Base-by-base conservation (phyloP, 805 yeast species). In the Candida nemodendra region DNA sequence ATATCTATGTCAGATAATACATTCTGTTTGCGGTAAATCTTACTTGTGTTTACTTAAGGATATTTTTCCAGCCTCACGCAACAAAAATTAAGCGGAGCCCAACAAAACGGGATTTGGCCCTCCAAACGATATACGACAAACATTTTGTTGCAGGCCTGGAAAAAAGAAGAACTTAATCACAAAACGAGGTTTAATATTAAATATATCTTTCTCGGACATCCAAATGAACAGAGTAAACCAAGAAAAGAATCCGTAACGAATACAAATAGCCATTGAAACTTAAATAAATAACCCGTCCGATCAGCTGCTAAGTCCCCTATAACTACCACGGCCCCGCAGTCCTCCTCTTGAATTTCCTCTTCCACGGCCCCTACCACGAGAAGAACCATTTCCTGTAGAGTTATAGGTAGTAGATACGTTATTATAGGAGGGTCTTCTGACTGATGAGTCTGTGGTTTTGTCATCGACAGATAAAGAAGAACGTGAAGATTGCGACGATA, bases 311-410 rank as follows among this genome's bases (percentile, higher is more conserved):
- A 19, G 12, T 14, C 33, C 37, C 9, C 41, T 9, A 23, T 35
- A 39, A 16, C 50, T 38, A 12, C 44, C 29, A 14, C 22, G 15
- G 4, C 45, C 43, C 21, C 38, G 21, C 7, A 24, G 6, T 24
- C 36, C 36, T 22, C 47, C 35, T 5, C 44, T 19, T 13, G n/a
- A 14, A 2, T 44, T 41, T 14, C 45, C 49, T 29, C 55, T 36
- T 2, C 56, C 51, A 27, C 50, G 31, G 11, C 33, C 26, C 7
- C 41, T 30, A 4, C 53, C 51, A 32, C 50, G 45, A 2, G 38
- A 24, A 13, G 21, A 12, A 13, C 41, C 29, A n/a, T 30, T 19
- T 18, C 32, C 34, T 36, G 25, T 29, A 13, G 16, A 13, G 21
- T 37, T 39, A 32, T 40, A 40, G 7, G 44, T 27, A 8, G 38